Percentiles rank a stretch among this genome's conserved stretches.
Evolutionary conservation across 192 early-diverging fungal species (phyloP).

Genomic region (Diversispora epigaea): DNA sequence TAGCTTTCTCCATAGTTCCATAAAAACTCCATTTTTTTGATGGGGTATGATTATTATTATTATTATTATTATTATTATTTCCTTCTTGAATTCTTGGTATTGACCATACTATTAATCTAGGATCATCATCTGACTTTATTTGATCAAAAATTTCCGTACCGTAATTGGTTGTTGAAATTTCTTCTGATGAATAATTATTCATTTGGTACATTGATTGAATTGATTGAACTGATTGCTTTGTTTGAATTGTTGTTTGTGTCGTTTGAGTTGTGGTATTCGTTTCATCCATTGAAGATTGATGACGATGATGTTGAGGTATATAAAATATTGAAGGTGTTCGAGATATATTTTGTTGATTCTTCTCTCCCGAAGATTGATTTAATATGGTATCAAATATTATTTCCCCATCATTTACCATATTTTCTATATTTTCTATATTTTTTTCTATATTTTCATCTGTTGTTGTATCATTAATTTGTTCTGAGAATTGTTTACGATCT

Average conservation of each 20-base stretch:
- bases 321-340: not conserved
- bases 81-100: not conserved
- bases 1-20: too few species aligned
- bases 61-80: not conserved
- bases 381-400: slow-evolving; percentile 19
- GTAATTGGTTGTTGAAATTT: not conserved
- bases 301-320: too few species aligned
- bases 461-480: not conserved
- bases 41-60: not conserved
- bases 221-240: not conserved
- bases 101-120: not conserved
- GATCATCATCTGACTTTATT: slow-evolving; percentile 8
- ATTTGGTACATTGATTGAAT: not conserved
- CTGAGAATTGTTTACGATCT: not conserved
- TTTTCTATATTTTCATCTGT: slow-evolving; percentile 6
- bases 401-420: slow-evolving; percentile 12
- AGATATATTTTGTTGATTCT: not conserved
- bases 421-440: not conserved
- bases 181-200: not conserved
- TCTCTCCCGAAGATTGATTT: not conserved
- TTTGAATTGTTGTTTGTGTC: not conserved
- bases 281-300: too few species aligned
- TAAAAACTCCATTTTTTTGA: too few species aligned
- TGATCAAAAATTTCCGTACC: slow-evolving; percentile 15
- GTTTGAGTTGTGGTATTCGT: too few species aligned